Conservation (phyloP, 1,284 basidiomycete species). For the Cutaneotrichosporon cyanovorans region DNA sequence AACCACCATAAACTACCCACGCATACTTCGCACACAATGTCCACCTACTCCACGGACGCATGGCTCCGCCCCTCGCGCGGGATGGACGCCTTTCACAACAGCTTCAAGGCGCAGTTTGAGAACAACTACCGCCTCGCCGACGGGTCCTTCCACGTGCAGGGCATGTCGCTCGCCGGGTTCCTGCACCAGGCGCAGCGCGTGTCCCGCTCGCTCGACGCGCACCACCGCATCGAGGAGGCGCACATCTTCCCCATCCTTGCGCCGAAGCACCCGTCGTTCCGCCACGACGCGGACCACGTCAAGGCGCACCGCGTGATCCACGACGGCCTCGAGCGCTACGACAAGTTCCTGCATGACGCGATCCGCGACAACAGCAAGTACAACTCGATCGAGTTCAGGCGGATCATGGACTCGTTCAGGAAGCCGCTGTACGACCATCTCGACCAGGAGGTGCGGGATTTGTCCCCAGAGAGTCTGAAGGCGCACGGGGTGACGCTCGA, state of each 20-base stretch:
- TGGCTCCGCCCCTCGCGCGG: conserved; percentile 7
- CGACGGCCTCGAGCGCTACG: conserved; percentile 55
- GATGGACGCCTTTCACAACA: conserved; percentile 8
- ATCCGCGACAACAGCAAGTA: conserved; percentile 51
- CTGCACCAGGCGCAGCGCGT: conserved; percentile 1
- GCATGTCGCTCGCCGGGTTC: conserved; percentile 1
- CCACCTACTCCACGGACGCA: no score
- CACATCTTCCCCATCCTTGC: conserved; percentile 60
- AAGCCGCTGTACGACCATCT: conserved; percentile 59
- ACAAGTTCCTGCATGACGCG: conserved; percentile 51
- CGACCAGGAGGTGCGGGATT: conserved; percentile 62
- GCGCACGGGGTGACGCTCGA: conserved; percentile 57
- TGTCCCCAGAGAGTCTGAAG: conserved; percentile 56
- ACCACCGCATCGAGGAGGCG: conserved; percentile 56
- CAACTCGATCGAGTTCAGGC: conserved; percentile 54
- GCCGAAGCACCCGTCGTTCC: conserved; percentile 57
- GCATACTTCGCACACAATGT: no score
- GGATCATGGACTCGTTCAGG: conserved; percentile 56
- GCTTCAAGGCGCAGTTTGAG: conserved; percentile 5
- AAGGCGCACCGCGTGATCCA: conserved; percentile 59
- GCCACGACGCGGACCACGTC: conserved; percentile 49
- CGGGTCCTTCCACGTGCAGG: conserved; percentile 4
- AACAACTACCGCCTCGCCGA: conserved; percentile 8
- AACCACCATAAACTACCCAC: no score
- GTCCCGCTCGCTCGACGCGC: conserved; percentile 53